These are phyloP conservation scores for Penicillium bovifimosum DNA, from an alignment of 495 filamentous ascomycete genomes.

Conservation along the genomic window DNA sequence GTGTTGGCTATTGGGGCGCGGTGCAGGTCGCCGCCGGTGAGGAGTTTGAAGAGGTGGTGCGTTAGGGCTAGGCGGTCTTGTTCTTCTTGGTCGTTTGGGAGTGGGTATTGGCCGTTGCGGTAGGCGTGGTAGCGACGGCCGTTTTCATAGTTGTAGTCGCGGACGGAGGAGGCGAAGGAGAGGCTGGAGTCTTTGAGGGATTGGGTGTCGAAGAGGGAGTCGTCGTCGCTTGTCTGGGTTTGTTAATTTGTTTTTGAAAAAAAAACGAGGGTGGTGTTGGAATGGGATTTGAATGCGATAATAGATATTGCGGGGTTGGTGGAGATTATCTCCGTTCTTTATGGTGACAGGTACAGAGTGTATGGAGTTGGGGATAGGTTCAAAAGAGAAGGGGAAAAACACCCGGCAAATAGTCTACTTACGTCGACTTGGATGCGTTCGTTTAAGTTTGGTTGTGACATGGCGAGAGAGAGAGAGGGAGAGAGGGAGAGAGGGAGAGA, in stretches of 20 bases:
- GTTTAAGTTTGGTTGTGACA: slow-evolving; percentile 32
- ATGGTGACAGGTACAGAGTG: not conserved
- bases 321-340: not conserved
- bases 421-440: slow-evolving; percentile 40
- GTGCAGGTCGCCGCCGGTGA: slow-evolving; percentile 48
- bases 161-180: slow-evolving; percentile 42
- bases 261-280: not conserved
- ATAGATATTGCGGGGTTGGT: no score
- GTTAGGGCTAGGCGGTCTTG: slow-evolving; percentile 63
- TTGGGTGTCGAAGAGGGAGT: slow-evolving; percentile 33
- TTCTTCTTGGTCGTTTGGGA: slow-evolving; percentile 57
- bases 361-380: not conserved
- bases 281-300: no score
- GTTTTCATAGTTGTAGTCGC: slow-evolving; percentile 51
- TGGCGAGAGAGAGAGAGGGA: slow-evolving; percentile 7
- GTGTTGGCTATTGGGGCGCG: slow-evolving; percentile 40
- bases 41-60: slow-evolving; percentile 53
- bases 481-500: not conserved
- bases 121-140: slow-evolving; percentile 60
- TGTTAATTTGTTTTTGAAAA: not conserved
- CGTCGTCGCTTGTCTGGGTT: slow-evolving; percentile 38
- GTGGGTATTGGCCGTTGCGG: slow-evolving; percentile 49
- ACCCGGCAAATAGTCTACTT: slow-evolving; percentile 10
- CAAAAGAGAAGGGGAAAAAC: not conserved
- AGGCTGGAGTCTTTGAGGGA: slow-evolving; percentile 39